Evolutionary conservation across 148 eudicot species (phyloP).

Genomic region (Gaultheria prostrata): DNA sequence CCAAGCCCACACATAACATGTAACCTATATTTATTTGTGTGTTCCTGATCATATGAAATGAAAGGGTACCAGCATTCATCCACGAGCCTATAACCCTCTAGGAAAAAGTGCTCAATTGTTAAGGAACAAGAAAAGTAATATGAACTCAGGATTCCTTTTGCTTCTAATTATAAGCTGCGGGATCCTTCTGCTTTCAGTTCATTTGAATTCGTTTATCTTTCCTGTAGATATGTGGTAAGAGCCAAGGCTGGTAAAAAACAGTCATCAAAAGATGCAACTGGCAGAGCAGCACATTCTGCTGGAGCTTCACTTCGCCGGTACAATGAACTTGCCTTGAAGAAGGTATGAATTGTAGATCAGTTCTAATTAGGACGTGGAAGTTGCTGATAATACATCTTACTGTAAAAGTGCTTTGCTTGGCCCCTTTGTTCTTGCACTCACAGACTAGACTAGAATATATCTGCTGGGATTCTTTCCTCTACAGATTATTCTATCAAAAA

Average conservation of each 20-base stretch:
- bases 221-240: slow-evolving; percentile 81
- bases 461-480: background rate
- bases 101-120: background rate
- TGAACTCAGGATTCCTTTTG: background rate
- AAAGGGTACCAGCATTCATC: background rate
- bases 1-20: background rate
- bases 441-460: background rate
- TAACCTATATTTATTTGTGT: background rate
- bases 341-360: slow-evolving; percentile 40
- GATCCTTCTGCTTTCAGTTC: background rate
- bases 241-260: slow-evolving; percentile 94
- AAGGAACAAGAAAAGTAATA: background rate
- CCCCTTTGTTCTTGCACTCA: background rate
- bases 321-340: slow-evolving; percentile 87
- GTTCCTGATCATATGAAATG: background rate
- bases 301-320: slow-evolving; percentile 93
- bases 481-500: background rate
- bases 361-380: background rate
- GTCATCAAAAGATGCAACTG: slow-evolving; percentile 87
- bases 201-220: slow-evolving; percentile 5
- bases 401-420: background rate
- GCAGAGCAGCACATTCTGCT: slow-evolving; percentile 78
- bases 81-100: background rate
- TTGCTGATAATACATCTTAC: background rate
- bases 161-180: background rate